Conservation (phyloP, 2,329 filamentous ascomycete genomes). For the Didymella keratinophila region DNA sequence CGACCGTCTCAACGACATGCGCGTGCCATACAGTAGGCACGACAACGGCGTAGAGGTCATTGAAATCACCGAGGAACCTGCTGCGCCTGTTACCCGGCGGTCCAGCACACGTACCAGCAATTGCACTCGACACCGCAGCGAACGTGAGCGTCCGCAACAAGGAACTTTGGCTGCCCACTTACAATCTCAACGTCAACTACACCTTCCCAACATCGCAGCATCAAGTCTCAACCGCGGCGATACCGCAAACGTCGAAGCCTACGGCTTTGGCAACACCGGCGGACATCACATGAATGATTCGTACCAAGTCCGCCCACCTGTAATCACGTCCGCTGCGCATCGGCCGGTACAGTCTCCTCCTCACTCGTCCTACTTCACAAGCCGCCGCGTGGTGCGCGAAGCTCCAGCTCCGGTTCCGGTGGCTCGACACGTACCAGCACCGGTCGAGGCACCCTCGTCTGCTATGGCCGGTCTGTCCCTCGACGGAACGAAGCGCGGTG, state of each 20-base stretch:
- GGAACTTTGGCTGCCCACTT: constrained; percentile 61
- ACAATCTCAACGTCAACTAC: constrained; percentile 54
- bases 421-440: constrained; percentile 23
- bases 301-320: constrained; percentile 42
- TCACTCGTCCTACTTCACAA: constrained; percentile 33
- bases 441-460: constrained; percentile 35
- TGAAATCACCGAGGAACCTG: constrained; percentile 37
- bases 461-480: constrained; percentile 50
- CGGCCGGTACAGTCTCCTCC: constrained; percentile 38
- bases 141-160: constrained; percentile 54
- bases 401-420: constrained; percentile 18
- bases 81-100: constrained; percentile 37
- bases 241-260: constrained; percentile 51
- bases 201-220: constrained; percentile 41
- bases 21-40: constrained; percentile 40
- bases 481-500: constrained; percentile 47
- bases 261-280: constrained; percentile 61
- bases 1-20: constrained; percentile 58
- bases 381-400: constrained; percentile 37
- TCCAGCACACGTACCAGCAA: constrained; percentile 30
- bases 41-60: constrained; percentile 42
- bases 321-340: constrained; percentile 40
- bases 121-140: constrained; percentile 35
- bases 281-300: constrained; percentile 68
- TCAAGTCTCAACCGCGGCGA: constrained; percentile 45